A percentile compares a stretch with the other conserved stretches of the same genome.
phyloP scores from a whole-genome alignment of 1,284 basidiomycete species.

The Neonothopanus nambi region DNA sequence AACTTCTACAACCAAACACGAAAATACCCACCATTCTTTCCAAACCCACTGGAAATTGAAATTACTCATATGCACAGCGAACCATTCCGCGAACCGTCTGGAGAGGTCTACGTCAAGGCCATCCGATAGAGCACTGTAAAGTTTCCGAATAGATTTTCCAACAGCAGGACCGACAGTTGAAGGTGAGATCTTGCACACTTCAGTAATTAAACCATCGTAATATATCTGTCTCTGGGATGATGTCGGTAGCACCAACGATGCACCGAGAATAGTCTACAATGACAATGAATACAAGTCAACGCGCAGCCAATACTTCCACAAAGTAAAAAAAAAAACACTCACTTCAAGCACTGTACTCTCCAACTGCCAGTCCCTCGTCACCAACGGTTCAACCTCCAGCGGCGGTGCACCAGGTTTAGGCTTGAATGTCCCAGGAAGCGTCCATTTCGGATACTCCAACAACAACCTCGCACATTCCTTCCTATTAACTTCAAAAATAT shows the following conservation, averaged over 20 bases:
- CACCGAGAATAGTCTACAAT: slow-evolving; percentile 78
- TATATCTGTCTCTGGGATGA: slow-evolving; percentile 81
- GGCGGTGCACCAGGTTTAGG: slow-evolving; percentile 57
- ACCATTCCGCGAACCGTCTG: slow-evolving; percentile 90
- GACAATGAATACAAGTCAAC: slow-evolving; percentile 7
- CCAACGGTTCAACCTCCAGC: slow-evolving; percentile 45
- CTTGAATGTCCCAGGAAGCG: slow-evolving; percentile 82
- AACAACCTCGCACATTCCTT: slow-evolving; percentile 92
- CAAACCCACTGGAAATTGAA: slow-evolving; percentile 99
- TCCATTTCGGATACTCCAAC: slow-evolving; percentile 88
- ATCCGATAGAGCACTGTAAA: slow-evolving; percentile 77
- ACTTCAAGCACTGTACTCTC: slow-evolving; percentile 84
- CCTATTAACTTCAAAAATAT: slow-evolving; percentile 95
- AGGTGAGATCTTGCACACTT: slow-evolving; percentile 91
- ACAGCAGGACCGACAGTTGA: slow-evolving; percentile 93
- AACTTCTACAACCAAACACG: too few species aligned
- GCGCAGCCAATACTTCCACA: slow-evolving; percentile 2
- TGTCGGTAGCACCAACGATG: slow-evolving; percentile 77
- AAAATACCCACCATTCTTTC: slow-evolving; percentile 87
- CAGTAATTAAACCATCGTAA: slow-evolving; percentile 87
- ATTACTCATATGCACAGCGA: slow-evolving; percentile 94
- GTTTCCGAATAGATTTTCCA: slow-evolving; percentile 88
- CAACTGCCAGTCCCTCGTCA: slow-evolving; percentile 71
- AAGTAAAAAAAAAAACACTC: slow-evolving; percentile 5
- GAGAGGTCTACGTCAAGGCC: slow-evolving; percentile 86